phyloP scores from a whole-genome alignment of 1,284 basidiomycete species.

The Ganoderma lingzhi region DNA sequence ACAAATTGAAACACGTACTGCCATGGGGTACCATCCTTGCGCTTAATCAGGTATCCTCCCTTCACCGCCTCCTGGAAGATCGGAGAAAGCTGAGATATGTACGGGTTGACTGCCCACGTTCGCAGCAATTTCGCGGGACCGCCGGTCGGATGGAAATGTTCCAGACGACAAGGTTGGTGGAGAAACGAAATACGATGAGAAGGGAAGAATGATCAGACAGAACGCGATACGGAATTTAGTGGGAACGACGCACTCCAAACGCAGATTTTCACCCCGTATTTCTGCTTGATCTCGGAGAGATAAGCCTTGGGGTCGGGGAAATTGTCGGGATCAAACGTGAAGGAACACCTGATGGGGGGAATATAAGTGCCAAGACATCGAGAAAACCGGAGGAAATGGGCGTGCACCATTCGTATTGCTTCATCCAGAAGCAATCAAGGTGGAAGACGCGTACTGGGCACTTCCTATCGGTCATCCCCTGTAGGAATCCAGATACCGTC shows the following conservation, averaged over 20 bases:
- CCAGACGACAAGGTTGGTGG: neutral
- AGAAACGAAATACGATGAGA: neutral
- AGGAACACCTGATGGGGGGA: constrained; percentile 62
- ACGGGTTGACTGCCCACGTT: constrained; percentile 62
- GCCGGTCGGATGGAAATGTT: neutral
- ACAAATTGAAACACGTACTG: constrained; percentile 54
- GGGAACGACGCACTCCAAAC: constrained; percentile 65
- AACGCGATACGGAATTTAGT: neutral
- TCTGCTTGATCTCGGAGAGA: constrained; percentile 70
- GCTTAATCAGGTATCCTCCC: constrained; percentile 74
- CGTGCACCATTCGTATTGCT: constrained; percentile 72
- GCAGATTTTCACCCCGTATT: constrained; percentile 77
- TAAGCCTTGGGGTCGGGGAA: constrained; percentile 79
- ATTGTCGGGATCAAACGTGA: constrained; percentile 78
- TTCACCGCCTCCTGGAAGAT: constrained; percentile 76
- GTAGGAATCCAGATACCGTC: constrained; percentile 73
- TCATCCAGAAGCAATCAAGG: constrained; percentile 85
- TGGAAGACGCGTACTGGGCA: constrained; percentile 83
- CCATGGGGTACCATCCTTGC: constrained; percentile 75
- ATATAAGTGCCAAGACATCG: neutral
- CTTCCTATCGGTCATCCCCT: constrained; percentile 73
- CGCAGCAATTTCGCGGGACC: neutral
- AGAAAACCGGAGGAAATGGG: neutral
- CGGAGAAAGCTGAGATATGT: constrained; percentile 72
- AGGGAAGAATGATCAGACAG: constrained; percentile 6